A percentile compares a stretch with the other conserved stretches of the same genome.
phyloP scores from a whole-genome alignment of 169 alveolate genomes.

The Plasmodium sp. region DNA sequence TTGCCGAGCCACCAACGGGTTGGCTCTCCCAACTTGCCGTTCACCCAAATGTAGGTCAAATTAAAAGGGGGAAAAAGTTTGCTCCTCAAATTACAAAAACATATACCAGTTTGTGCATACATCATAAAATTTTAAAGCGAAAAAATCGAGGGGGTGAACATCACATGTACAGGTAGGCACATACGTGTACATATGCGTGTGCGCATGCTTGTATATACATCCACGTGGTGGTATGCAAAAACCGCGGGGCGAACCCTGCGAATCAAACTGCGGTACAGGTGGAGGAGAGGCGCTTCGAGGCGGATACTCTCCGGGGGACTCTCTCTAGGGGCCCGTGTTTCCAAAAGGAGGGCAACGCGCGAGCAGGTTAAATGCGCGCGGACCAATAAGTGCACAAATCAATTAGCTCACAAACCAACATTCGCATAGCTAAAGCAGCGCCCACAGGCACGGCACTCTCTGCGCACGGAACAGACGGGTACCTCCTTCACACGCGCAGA shows the following conservation, averaged over 20 bases:
- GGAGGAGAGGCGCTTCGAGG: not conserved
- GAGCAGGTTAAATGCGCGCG: not conserved
- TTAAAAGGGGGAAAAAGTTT: not conserved
- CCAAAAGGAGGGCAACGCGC: not conserved
- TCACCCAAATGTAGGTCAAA: not conserved
- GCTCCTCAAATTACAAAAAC: not conserved
- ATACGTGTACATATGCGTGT: not conserved
- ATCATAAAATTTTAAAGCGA: not conserved
- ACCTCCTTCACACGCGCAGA: not conserved
- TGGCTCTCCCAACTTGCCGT: not conserved
- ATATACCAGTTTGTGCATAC: not conserved
- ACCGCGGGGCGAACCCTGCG: not conserved
- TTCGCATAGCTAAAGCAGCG: not conserved
- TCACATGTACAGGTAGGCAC: not conserved
- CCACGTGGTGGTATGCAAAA: not conserved
- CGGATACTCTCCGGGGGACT: not conserved
- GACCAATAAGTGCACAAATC: not conserved
- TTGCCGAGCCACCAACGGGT: not conserved
- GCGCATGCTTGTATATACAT: not conserved
- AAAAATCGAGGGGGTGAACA: not conserved
- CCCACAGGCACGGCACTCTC: not conserved
- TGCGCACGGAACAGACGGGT: not conserved
- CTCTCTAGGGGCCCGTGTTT: not conserved
- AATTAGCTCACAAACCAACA: too few species aligned
- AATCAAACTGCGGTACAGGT: not conserved